These are phyloP conservation scores for Vaccinium corymbosum DNA, from an alignment of 148 eudicot genomes.

Conservation along the genomic window DNA sequence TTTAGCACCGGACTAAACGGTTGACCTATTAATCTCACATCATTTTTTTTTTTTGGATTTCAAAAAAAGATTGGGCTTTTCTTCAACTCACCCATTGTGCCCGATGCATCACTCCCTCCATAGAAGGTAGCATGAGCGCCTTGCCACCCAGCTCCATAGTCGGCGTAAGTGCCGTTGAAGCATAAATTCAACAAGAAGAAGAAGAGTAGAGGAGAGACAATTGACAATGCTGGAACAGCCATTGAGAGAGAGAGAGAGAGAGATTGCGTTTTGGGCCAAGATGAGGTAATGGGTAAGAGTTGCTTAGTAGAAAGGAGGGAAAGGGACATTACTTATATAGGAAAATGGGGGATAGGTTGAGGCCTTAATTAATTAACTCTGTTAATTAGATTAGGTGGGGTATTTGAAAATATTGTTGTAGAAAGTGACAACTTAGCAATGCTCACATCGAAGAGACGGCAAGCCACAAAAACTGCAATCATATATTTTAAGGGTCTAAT, in stretches of 20 bases:
- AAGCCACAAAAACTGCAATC: slow-evolving; percentile 1
- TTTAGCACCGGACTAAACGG: background rate
- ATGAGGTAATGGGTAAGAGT: background rate
- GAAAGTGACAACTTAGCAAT: slow-evolving; percentile 21
- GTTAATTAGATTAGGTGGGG: background rate
- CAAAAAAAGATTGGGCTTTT: background rate
- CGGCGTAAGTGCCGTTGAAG: slow-evolving; percentile 26
- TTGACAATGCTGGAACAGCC: slow-evolving; percentile 31
- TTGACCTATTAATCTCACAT: background rate
- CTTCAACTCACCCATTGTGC: slow-evolving; percentile 76
- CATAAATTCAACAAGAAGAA: slow-evolving; percentile 30
- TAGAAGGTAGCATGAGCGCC: slow-evolving; percentile 86
- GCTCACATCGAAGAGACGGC: no score
- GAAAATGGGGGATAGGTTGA: background rate
- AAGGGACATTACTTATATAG: slow-evolving; percentile 22
- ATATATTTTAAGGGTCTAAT: background rate
- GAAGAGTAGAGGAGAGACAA: slow-evolving; percentile 24
- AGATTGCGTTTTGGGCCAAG: background rate
- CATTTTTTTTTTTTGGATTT: background rate
- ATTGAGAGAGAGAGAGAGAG: slow-evolving; percentile 23
- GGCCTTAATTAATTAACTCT: background rate
- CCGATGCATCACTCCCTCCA: slow-evolving; percentile 88
- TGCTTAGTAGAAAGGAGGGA: background rate
- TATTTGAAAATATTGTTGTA: background rate
- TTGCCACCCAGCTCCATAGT: slow-evolving; percentile 51